Base-by-base conservation (phyloP, 805 yeast genomes). In the Candida morakotiae region DNA sequence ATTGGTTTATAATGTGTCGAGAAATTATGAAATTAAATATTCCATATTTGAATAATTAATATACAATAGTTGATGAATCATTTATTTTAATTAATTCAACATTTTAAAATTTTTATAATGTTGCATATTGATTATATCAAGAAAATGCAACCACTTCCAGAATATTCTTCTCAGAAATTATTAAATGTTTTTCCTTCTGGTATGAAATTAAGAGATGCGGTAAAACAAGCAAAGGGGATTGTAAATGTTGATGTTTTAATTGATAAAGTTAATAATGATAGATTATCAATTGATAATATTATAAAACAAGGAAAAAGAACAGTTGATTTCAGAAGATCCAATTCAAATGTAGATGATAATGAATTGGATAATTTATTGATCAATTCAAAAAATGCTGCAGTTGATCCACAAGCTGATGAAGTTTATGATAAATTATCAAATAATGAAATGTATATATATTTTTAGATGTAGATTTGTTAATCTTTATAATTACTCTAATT, bases 1-100 rank as follows among this genome's bases (percentile, higher is more conserved):
- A 88, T 50, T 91, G 98, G 98, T 83, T 78, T 52, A 71, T 84
- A 5, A 63, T 91, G 51, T 87, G 97, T 53, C 73, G 91, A 24
- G 94, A 87, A 51, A 85, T 91, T 41, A 79, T 83, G 52, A 72
- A 75, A 43, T 66, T 91, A 64, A 91, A 89, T 58, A 71, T 75
- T 50, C 83, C 83, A 8, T 83, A 81, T 49, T 71, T 80, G 34
- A 60, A 54, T 45, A 42, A 46, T 24, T 31, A 27, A 32, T 20
- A 30, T 28, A 29, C n/a, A n/a, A n/a, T n/a, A n/a, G n/a, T n/a
- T n/a, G n/a, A n/a, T n/a, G n/a, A n/a, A n/a, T n/a, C n/a, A n/a
- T n/a, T n/a, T n/a, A n/a, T n/a, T n/a, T n/a, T n/a, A n/a, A n/a
- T n/a, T n/a, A n/a, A n/a, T n/a, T n/a, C n/a, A n/a, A n/a, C n/a